A percentile compares a stretch with the other conserved stretches of the same genome.
These are phyloP conservation scores for Kuraishia molischiana DNA, from an alignment of 805 yeast genomes.

Conservation along the genomic window DNA sequence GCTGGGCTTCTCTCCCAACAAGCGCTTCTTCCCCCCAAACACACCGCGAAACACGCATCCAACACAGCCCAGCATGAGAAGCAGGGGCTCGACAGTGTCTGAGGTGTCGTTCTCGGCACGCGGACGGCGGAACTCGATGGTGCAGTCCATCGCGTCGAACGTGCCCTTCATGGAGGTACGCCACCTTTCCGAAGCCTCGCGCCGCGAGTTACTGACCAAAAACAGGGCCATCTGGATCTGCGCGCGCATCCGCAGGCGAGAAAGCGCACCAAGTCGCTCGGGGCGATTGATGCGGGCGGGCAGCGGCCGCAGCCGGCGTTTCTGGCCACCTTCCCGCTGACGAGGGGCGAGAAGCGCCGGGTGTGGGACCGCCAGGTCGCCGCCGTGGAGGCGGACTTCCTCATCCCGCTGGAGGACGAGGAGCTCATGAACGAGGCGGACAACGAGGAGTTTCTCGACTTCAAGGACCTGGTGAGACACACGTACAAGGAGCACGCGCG, in stretches of 20 bases:
- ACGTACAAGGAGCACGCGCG: conserved; percentile 16
- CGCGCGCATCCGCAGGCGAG: too few relatives aligned
- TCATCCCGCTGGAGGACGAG: conserved; percentile 31
- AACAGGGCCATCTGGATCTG: too few relatives aligned
- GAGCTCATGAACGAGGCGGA: conserved; percentile 26
- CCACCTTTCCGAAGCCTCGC: background rate
- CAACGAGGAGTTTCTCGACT: conserved; percentile 23
- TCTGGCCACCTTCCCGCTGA: conserved; percentile 23
- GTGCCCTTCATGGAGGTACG: conserved; percentile 29
- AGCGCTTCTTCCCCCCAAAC: too few relatives aligned
- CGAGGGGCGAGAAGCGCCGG: conserved; percentile 22
- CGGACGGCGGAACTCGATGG: conserved; percentile 52
- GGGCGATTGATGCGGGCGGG: too few relatives aligned
- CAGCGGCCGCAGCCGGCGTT: background rate
- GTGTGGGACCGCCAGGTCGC: conserved; percentile 26
- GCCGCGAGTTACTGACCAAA: too few relatives aligned
- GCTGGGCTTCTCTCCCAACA: background rate
- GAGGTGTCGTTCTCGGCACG: conserved; percentile 11
- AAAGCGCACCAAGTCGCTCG: conserved; percentile 9
- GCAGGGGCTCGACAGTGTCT: conserved; percentile 11
- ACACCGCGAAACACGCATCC: too few relatives aligned
- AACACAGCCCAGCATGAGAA: background rate
- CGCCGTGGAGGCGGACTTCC: conserved; percentile 30
- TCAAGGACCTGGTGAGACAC: conserved; percentile 22
- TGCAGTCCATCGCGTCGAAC: conserved; percentile 48